phyloP scores from a whole-genome alignment of 306 rosid genomes.

The Quercus ilex region DNA sequence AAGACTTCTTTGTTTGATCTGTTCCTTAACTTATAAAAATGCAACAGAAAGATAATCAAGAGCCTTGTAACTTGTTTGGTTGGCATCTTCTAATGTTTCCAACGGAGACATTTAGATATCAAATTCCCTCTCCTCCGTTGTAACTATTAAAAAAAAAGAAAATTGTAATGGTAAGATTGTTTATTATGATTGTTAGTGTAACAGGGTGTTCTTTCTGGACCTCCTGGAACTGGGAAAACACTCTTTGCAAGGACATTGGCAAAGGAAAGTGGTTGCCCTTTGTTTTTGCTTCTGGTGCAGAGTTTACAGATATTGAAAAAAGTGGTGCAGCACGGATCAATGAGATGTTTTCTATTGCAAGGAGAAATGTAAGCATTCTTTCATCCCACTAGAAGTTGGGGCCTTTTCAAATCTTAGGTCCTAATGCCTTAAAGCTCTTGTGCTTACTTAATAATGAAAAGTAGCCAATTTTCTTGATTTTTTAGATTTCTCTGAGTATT shows the following conservation, averaged over 20 bases:
- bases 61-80: too few relatives aligned
- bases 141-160: too few relatives aligned
- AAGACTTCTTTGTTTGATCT: constrained; percentile 10
- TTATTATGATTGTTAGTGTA: constrained; percentile 25
- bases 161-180: neutral
- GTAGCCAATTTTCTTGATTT: neutral
- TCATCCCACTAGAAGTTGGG: neutral
- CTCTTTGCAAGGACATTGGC: constrained; percentile 93
- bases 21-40: constrained; percentile 6
- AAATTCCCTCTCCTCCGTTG: too few relatives aligned
- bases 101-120: too few relatives aligned
- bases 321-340: constrained; percentile 91
- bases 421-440: neutral
- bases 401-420: neutral
- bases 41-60: too few relatives aligned
- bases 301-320: constrained; percentile 92
- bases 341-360: constrained; percentile 87
- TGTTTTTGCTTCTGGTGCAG: constrained; percentile 97
- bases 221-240: constrained; percentile 98
- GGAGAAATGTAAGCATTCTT: constrained; percentile 69
- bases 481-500: neutral
- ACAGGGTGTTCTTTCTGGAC: constrained; percentile 98
- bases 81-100: too few relatives aligned
- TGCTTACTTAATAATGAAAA: neutral
- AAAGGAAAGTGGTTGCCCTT: constrained; percentile 85